Conservation (phyloP, 2,329 filamentous ascomycete species). For the Aschersonia sp. region DNA sequence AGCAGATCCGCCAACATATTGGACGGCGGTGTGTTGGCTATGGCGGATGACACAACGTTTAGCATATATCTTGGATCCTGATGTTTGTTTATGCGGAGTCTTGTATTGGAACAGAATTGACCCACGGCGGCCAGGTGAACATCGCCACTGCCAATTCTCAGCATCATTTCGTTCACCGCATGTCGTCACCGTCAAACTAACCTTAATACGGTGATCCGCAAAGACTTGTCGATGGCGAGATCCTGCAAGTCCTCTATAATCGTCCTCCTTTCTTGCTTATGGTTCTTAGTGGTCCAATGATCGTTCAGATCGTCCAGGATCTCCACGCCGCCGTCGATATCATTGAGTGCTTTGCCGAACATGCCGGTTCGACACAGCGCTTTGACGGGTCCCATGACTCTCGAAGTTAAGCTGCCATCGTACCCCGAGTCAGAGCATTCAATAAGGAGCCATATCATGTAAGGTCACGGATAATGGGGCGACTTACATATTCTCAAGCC, state of each 20-base stretch:
- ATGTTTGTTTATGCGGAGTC: conserved; percentile 67
- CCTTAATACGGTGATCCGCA: conserved; percentile 81
- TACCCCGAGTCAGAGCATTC: not conserved
- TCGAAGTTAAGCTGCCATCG: conserved; percentile 56
- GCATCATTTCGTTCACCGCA: not conserved
- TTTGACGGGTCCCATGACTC: conserved; percentile 78
- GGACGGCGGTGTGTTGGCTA: conserved; percentile 81
- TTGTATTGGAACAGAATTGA: conserved; percentile 89
- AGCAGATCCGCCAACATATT: conserved; percentile 81
- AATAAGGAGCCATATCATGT: conserved; percentile 32
- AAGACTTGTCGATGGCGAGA: conserved; percentile 80
- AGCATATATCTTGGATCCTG: conserved; percentile 94
- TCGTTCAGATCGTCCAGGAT: conserved; percentile 87
- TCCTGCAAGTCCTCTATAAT: conserved; percentile 87
- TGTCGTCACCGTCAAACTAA: conserved; percentile 14
- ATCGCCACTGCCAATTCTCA: conserved; percentile 49
- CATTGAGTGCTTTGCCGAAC: conserved; percentile 69
- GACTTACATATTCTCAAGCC: conserved; percentile 56
- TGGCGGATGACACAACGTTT: conserved; percentile 86
- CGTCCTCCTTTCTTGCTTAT: conserved; percentile 79
- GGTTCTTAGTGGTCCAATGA: conserved; percentile 92
- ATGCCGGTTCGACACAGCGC: conserved; percentile 70
- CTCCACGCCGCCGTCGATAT: conserved; percentile 83
- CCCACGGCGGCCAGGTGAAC: conserved; percentile 87
- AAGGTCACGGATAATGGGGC: too few relatives aligned